phyloP scores from a whole-genome alignment of 169 alveolate genomes.

The Cystoisospora suis region DNA sequence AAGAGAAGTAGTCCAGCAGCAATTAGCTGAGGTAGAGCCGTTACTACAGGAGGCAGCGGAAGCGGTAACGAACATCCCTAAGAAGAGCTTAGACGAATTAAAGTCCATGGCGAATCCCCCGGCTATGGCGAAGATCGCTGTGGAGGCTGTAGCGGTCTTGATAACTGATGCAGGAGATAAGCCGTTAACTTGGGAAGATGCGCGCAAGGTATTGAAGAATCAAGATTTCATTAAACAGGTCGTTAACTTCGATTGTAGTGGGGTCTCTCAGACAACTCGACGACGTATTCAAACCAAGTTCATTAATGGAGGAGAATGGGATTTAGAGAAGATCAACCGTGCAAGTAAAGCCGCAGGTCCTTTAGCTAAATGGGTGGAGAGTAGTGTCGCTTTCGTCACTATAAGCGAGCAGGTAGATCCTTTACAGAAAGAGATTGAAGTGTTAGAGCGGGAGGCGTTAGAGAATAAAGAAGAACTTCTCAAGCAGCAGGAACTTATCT shows the following conservation, averaged over 20 bases:
- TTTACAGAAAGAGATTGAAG: conserved; percentile 91
- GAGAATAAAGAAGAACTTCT: conserved; percentile 86
- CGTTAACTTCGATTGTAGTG: conserved; percentile 63
- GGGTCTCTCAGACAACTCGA: conserved; percentile 67
- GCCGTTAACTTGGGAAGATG: conserved; percentile 94
- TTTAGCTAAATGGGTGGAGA: conserved; percentile 94
- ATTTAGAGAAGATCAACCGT: conserved; percentile 88
- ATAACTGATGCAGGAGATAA: conserved; percentile 83
- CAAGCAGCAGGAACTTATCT: conserved; percentile 78
- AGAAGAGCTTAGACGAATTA: conserved; percentile 85
- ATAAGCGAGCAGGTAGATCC: conserved; percentile 93
- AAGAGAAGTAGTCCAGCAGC: conserved; percentile 87
- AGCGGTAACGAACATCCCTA: conserved; percentile 92
- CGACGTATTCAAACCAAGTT: conserved; percentile 79
- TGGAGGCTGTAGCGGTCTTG: conserved; percentile 92
- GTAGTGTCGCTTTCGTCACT: conserved; percentile 86
- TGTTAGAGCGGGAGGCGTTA: conserved; percentile 85
- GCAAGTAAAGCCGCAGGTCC: conserved; percentile 98
- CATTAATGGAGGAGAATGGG: conserved; percentile 90
- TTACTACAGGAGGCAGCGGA: conserved; percentile 93
- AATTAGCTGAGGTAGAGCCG: conserved; percentile 95
- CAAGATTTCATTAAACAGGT: conserved; percentile 90
- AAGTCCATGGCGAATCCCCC: conserved; percentile 95
- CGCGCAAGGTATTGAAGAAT: conserved; percentile 86
- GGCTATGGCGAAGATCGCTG: conserved; percentile 90